phyloP scores from a whole-genome alignment of 495 filamentous ascomycete species.

The Usnea hakonensis region DNA sequence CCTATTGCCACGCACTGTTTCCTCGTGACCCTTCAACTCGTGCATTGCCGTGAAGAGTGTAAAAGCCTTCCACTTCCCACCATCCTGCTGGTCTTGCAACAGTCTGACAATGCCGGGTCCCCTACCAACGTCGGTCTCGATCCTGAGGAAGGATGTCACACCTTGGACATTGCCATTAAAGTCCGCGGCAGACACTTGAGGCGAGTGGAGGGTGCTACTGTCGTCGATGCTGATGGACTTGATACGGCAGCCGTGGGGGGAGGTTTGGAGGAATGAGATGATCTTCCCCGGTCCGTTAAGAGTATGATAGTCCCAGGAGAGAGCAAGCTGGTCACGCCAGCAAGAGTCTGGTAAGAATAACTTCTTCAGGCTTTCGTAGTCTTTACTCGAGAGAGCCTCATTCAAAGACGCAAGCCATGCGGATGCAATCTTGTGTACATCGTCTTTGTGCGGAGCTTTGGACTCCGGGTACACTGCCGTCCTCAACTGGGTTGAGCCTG shows the following conservation, averaged over 20 bases:
- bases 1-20: slow-evolving; percentile 41
- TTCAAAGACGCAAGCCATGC: slow-evolving; percentile 44
- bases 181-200: slow-evolving; percentile 38
- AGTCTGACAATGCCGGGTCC: slow-evolving; percentile 53
- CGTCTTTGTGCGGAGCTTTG: slow-evolving; percentile 24
- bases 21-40: slow-evolving; percentile 44
- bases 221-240: slow-evolving; percentile 43
- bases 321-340: slow-evolving; percentile 49
- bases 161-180: slow-evolving; percentile 33
- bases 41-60: slow-evolving; percentile 53
- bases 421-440: slow-evolving; percentile 41
- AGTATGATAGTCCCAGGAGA: slow-evolving; percentile 50
- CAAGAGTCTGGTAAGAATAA: slow-evolving; percentile 46
- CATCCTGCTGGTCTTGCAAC: slow-evolving; percentile 35
- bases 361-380: slow-evolving; percentile 26
- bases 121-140: slow-evolving; percentile 45
- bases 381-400: slow-evolving; percentile 30
- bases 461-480: slow-evolving; percentile 24
- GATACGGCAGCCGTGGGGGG: slow-evolving; percentile 32
- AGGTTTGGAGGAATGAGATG: slow-evolving; percentile 34
- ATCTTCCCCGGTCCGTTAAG: slow-evolving; percentile 49
- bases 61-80: slow-evolving; percentile 57
- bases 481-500: slow-evolving; percentile 50
- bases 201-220: slow-evolving; percentile 37
- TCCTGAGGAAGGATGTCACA: slow-evolving; percentile 35